A percentile compares a stretch with the other conserved stretches of the same genome.
Conservation (phyloP, 257 asterid genomes). For the Cruciata laevipes region DNA sequence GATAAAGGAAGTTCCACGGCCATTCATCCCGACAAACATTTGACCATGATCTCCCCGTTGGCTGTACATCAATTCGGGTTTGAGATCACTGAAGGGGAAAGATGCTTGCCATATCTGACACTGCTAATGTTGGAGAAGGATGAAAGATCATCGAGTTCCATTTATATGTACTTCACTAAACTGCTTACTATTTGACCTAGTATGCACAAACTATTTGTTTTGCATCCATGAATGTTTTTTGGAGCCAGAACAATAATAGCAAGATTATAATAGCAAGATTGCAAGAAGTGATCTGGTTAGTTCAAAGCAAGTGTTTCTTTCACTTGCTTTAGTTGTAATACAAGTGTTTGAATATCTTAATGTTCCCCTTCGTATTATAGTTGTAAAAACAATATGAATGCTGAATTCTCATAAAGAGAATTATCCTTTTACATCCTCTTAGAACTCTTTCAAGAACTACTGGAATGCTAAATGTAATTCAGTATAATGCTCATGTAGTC, state of each 20-base stretch:
- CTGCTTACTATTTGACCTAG: constrained; percentile 7
- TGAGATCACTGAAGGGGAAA: not conserved
- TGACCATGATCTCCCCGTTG: not conserved
- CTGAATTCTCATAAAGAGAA: too few relatives aligned
- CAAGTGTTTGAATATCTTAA: not conserved
- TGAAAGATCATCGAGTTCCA: constrained; percentile 3
- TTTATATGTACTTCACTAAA: not conserved
- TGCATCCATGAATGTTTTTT: constrained; percentile 1
- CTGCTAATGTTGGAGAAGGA: constrained; percentile 6
- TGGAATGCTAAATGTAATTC: too few relatives aligned
- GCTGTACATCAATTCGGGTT: not conserved
- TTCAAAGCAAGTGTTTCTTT: not conserved
- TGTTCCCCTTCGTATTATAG: not conserved
- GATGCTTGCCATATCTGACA: not conserved
- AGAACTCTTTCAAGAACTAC: too few relatives aligned
- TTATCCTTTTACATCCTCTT: too few relatives aligned
- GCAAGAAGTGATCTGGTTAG: not conserved
- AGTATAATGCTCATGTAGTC: too few relatives aligned
- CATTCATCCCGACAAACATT: not conserved
- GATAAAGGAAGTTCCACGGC: not conserved
- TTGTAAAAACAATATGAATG: not conserved
- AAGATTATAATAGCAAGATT: not conserved
- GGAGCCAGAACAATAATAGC: not conserved
- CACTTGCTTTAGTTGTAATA: too few relatives aligned
- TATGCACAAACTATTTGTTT: not conserved